A percentile compares a stretch with the other conserved stretches of the same genome.
These are phyloP conservation scores for Mycena albidolilacea DNA, from an alignment of 768 basidiomycete species.

Conservation along the genomic window DNA sequence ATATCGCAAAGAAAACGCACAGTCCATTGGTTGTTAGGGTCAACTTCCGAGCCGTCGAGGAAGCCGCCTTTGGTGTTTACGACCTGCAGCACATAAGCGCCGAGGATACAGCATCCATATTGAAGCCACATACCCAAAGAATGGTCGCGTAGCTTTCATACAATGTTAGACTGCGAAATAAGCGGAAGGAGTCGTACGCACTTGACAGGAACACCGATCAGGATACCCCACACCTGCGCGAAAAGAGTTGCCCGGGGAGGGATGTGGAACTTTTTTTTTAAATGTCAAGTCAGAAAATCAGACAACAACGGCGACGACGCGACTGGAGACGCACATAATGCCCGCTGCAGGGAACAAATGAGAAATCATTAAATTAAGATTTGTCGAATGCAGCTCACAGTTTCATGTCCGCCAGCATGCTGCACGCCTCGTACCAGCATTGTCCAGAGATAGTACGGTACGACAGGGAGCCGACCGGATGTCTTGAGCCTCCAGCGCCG, in stretches of 20 bases:
- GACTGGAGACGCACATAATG: constrained; percentile 39
- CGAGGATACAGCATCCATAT: not conserved
- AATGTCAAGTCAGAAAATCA: not conserved
- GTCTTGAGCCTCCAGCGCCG: constrained; percentile 44
- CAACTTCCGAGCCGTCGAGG: constrained; percentile 37
- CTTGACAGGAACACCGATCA: constrained; percentile 46
- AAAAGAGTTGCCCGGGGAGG: constrained; percentile 43
- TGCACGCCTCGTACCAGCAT: constrained; percentile 47
- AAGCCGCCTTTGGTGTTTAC: constrained; percentile 43
- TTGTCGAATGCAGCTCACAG: constrained; percentile 35
- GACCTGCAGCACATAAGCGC: constrained; percentile 32
- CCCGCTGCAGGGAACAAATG: constrained; percentile 30
- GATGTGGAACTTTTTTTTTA: constrained; percentile 42
- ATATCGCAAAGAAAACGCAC: constrained; percentile 20
- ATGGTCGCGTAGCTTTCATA: constrained; percentile 42
- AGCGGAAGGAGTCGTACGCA: constrained; percentile 6
- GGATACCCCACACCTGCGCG: constrained; percentile 45
- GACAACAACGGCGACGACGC: not conserved
- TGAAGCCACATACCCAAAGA: constrained; percentile 20
- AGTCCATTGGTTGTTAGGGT: constrained; percentile 47
- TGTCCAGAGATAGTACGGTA: constrained; percentile 46
- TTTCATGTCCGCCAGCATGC: constrained; percentile 47
- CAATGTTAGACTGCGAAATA: not conserved
- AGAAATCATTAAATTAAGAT: not conserved
- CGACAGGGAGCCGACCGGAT: constrained; percentile 43